Base-by-base conservation (phyloP, 441 rosid species). In the Populus hybrid region DNA sequence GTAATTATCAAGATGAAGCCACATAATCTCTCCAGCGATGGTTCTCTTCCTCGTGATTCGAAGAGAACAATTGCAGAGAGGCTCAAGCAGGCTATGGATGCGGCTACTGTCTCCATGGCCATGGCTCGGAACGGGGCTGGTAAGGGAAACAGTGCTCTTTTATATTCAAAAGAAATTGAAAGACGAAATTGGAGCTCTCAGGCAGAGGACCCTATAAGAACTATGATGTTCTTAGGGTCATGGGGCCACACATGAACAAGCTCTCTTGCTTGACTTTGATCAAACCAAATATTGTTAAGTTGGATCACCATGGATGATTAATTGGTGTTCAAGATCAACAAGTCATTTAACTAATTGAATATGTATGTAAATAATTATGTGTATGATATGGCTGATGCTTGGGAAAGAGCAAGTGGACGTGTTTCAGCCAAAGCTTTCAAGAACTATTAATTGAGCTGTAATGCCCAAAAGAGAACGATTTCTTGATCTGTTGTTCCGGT, bases 181-280 rank as follows among this genome's bases (percentile, higher is more conserved):
- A 87, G 87, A 84, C 83, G 88, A 79, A 87, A 76, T 6, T 61
- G 82, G 40, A 78, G 70, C 66, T 63, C 35, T 28, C 28, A 16
- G 1, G 67, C 76, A 0, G 88, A 90, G 76, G 91, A 90, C 7
- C 94, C 89, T 38, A 90, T 90, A 70, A 82, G 92, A 80, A 86
- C 87, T 46, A 80, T 90, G 80, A 89, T 90, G 84, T 87, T 90
- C 86, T 79, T 90, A 82, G 88, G 87, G 7, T 83, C 92, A 10
- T 90, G 94, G 90, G 82, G 84, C 79, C 91, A 88, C 53, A 88
- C 88, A 3, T 89, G 74, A 78, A 32, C 3, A 9, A 40, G 11
- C 4, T 70, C 4, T 40, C 57, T 1, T 46, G 57, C 59, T 50
- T 50, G 59, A 16, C 59, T 16, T 1, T 50, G 59, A 5, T 50